Evolutionary conservation across 1,139 yeast genomes (phyloP).

Genomic region (Zygoascus sp.): DNA sequence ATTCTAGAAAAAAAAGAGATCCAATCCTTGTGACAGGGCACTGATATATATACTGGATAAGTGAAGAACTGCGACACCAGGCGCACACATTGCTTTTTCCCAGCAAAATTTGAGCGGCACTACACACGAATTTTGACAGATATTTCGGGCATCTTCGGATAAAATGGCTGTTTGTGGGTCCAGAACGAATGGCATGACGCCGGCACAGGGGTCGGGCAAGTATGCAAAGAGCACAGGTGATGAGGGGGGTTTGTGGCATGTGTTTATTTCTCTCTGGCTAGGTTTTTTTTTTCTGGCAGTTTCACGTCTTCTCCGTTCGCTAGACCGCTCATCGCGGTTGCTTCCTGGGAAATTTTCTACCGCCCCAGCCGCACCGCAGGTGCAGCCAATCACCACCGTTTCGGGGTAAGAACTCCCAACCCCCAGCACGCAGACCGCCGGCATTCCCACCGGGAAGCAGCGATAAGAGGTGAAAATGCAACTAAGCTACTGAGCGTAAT

Average conservation of each 20-base stretch:
- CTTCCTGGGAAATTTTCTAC: not conserved
- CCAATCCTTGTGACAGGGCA: too few species aligned
- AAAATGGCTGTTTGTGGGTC: too few species aligned
- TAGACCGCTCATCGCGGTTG: not conserved
- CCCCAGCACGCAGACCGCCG: not conserved
- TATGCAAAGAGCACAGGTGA: too few species aligned
- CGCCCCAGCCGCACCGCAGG: slow-evolving; percentile 5
- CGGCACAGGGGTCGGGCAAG: too few species aligned
- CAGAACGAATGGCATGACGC: too few species aligned
- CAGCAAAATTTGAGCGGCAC: not conserved
- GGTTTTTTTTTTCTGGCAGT: too few species aligned
- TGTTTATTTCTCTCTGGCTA: too few species aligned
- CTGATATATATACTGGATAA: not conserved
- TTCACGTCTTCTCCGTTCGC: too few species aligned
- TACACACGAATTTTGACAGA: not conserved
- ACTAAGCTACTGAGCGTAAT: too few species aligned
- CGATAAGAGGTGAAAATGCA: not conserved
- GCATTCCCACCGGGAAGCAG: slow-evolving; percentile 1
- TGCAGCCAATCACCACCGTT: not conserved
- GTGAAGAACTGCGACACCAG: not conserved
- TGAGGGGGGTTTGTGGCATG: too few species aligned
- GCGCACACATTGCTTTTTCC: not conserved
- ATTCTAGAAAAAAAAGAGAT: not conserved
- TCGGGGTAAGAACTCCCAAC: not conserved
- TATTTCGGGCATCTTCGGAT: not conserved